Percentiles rank a stretch among this genome's conserved stretches.
phyloP scores from a whole-genome alignment of 371 early-diverging fungal genomes.

The Entomophthora muscae region DNA sequence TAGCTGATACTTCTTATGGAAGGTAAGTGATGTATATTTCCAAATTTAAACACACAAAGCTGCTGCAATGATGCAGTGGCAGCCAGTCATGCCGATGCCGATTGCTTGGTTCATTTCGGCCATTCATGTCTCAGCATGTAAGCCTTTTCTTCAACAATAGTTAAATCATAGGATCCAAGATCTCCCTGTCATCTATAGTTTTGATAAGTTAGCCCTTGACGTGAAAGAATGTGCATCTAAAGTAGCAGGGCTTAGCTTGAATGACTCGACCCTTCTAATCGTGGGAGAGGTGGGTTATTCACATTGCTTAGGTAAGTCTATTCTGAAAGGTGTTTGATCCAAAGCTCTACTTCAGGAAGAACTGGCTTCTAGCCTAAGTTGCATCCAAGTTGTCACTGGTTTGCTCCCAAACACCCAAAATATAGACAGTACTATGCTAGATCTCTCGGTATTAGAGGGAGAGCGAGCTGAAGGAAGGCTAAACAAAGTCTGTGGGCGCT shows the following conservation, averaged over 20 bases:
- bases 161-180: conserved; percentile 34
- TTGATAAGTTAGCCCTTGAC: conserved; percentile 55
- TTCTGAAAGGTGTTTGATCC: too few species aligned
- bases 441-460: not conserved
- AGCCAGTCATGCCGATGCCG: conserved; percentile 68
- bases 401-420: not conserved
- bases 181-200: conserved; percentile 70
- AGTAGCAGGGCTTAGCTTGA: conserved; percentile 10
- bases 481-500: not conserved
- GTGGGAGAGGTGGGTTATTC: conserved; percentile 59
- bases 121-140: conserved; percentile 74
- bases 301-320: conserved; percentile 29
- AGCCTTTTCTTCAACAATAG: conserved; percentile 13
- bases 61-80: conserved; percentile 95
- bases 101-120: conserved; percentile 83
- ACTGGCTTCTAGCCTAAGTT: too few species aligned
- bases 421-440: not conserved
- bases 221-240: conserved; percentile 22
- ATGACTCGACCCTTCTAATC: conserved; percentile 23
- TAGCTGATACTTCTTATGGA: conserved; percentile 91
- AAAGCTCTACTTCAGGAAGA: too few species aligned
- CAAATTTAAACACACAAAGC: conserved; percentile 20
- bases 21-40: conserved; percentile 17
- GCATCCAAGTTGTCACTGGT: not conserved
- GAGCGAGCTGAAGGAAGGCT: not conserved